phyloP scores from a whole-genome alignment of 306 rosid genomes.

The Fragaria nilgerrensis region DNA sequence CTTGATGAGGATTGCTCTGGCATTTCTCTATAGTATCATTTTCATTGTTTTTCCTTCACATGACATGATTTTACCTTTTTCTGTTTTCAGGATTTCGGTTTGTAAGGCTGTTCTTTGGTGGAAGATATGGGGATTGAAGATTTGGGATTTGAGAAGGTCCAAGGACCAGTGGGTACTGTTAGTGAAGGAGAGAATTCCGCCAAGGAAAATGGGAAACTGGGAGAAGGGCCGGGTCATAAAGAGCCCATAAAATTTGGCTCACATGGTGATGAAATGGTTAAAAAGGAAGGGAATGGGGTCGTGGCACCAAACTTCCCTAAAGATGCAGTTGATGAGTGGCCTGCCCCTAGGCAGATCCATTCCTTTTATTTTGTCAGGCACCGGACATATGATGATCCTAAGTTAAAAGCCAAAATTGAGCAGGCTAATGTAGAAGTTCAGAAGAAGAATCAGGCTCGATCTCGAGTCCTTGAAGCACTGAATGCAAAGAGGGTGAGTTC shows the following conservation, averaged over 20 bases:
- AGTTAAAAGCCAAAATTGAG: slow-evolving; percentile 61
- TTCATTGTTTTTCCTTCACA: background rate
- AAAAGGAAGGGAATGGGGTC: slow-evolving; percentile 45
- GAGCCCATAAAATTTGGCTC: slow-evolving; percentile 78
- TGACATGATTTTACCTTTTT: slow-evolving; percentile 9
- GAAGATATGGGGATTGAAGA: slow-evolving; percentile 73
- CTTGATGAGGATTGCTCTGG: slow-evolving; percentile 3
- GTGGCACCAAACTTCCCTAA: slow-evolving; percentile 46
- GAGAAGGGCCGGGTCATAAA: slow-evolving; percentile 37
- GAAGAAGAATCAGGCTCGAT: slow-evolving; percentile 70
- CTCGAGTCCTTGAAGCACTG: slow-evolving; percentile 63
- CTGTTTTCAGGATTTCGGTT: slow-evolving; percentile 40
- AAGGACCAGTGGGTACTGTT: slow-evolving; percentile 55
- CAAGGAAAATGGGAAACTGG: slow-evolving; percentile 63
- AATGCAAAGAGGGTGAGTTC: slow-evolving; percentile 88
- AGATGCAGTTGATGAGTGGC: slow-evolving; percentile 92
- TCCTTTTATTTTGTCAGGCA: slow-evolving; percentile 61
- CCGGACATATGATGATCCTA: slow-evolving; percentile 74
- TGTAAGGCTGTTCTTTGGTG: slow-evolving; percentile 38
- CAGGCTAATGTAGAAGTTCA: slow-evolving; percentile 59
- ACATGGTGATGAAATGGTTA: slow-evolving; percentile 77
- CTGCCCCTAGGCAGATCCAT: slow-evolving; percentile 86
- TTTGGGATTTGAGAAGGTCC: slow-evolving; percentile 82
- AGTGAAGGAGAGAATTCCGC: slow-evolving; percentile 46
- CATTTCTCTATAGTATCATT: background rate